phyloP scores from a whole-genome alignment of 768 basidiomycete genomes.

The Tephrocybe rancida region DNA sequence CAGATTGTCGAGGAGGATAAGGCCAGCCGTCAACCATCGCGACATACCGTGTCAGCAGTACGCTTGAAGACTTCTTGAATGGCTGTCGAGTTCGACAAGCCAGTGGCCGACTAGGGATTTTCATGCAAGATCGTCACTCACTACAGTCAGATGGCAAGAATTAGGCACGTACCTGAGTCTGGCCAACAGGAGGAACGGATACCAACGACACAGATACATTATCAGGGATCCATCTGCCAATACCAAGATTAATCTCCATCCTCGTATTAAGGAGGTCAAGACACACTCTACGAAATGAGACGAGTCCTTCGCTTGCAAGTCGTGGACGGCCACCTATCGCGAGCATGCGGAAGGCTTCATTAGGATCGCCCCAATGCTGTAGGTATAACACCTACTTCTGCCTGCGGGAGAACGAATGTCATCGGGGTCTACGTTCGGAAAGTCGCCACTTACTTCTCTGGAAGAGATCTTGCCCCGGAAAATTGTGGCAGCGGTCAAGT shows the following conservation, averaged over 20 bases:
- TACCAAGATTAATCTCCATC: conserved; percentile 5
- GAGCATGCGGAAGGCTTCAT: conserved; percentile 6
- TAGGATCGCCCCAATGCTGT: conserved; percentile 6
- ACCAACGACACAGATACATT: conserved; percentile 86
- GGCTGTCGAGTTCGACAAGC: conserved; percentile 76
- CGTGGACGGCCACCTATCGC: conserved; percentile 63
- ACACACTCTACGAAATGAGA: conserved; percentile 79
- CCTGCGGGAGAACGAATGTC: conserved; percentile 42
- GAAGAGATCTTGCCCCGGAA: conserved; percentile 85
- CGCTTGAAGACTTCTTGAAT: conserved; percentile 88
- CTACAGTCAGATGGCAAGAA: neutral
- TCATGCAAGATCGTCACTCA: neutral
- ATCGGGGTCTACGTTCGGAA: conserved; percentile 27
- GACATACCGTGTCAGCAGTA: conserved; percentile 57
- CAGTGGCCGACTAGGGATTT: conserved; percentile 57
- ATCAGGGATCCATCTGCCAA: conserved; percentile 82
- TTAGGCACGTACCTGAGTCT: conserved; percentile 54
- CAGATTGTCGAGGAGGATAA: no score
- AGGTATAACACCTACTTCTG: conserved; percentile 45
- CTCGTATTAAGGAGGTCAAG: neutral
- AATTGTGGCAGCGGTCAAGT: conserved; percentile 84
- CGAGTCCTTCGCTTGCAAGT: conserved; percentile 78
- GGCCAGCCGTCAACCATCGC: no score
- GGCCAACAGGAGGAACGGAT: conserved; percentile 82
- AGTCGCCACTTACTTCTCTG: conserved; percentile 62